Evolutionary conservation across 495 filamentous ascomycete species (phyloP), one percentile per base, ranked within the genome.

Genomic region (Podospora anserina): DNA sequence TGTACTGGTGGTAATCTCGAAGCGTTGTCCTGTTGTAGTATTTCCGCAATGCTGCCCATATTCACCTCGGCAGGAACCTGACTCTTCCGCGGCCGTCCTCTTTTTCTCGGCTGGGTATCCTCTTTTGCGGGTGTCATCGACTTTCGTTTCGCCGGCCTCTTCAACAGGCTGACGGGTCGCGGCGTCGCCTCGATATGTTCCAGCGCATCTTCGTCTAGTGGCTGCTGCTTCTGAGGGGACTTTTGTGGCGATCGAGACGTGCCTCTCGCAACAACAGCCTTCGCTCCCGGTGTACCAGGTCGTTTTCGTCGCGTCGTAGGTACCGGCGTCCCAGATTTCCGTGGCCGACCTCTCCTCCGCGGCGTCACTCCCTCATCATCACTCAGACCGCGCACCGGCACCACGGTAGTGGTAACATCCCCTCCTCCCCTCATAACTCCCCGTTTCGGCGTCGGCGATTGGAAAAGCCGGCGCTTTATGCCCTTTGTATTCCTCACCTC

Each of bases 331-430:
- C 76, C 80, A 13, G 72, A 75, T 60, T 78, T 77, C 34, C 77
- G 78, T 32, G 78, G 78, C 16, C 78, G 75, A 27, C 78, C 76
- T 54, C 77, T 76, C 62, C 70, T 66, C 63, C 72, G 77, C 16
- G 83, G 82, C 9, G 84, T 85, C 68, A 66, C 65, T 15, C 69
- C 74, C 63, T 81, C 82, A 11, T 80, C 77, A 63, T 83, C 79
- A 39, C 74, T 80, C 57, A 84, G 69, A 7, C 84, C 83, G 56
- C 83, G 84, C 30, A 87, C 70, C 9, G 84, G 85, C 20, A 87
- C 79, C 5, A 76, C 83, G 6, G 79, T 82, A 0, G 82, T 80
- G 5, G 77, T 82, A 0, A 66, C 39, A 15, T 77, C 73, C 54
- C 64, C 66, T 11, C 30, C 53, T 11, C 30, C 53, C 13, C 65